Percentiles rank a stretch among this genome's conserved stretches.
Evolutionary conservation across 768 basidiomycete genomes (phyloP).

Genomic region (Mycena amicta): DNA sequence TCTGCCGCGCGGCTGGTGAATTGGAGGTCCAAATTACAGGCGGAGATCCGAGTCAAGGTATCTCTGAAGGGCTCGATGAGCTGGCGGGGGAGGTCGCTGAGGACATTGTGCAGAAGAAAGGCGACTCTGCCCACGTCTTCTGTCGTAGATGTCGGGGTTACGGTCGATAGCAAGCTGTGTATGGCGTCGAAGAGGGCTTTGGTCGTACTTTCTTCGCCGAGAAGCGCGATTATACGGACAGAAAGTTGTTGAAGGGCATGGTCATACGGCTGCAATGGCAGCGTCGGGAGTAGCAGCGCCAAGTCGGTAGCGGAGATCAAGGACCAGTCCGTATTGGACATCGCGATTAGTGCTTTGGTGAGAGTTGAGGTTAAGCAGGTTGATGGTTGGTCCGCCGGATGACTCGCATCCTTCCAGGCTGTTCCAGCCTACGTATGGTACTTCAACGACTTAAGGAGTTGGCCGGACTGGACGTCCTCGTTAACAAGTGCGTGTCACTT

Average conservation of each 20-base stretch:
- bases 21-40: neutral
- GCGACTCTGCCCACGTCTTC: neutral
- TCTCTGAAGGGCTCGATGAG: neutral
- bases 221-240: neutral
- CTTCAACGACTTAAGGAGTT: too few species aligned
- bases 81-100: neutral
- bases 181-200: neutral
- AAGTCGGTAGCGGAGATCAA: neutral
- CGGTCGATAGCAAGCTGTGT: neutral
- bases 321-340: neutral
- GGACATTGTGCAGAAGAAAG: neutral
- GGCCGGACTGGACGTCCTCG: slow-evolving; percentile 1
- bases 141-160: neutral
- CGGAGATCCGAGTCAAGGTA: neutral
- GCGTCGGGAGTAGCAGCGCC: neutral
- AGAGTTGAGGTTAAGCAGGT: too few species aligned
- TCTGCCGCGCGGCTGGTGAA: neutral
- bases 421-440: too few species aligned
- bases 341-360: too few species aligned
- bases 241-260: neutral
- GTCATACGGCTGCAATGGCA: neutral
- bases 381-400: too few species aligned
- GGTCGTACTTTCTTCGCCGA: neutral
- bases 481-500: slow-evolving; percentile 8
- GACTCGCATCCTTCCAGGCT: too few species aligned